Base-by-base conservation (phyloP, 1,284 basidiomycete genomes). In the Cerioporus squamosus region DNA sequence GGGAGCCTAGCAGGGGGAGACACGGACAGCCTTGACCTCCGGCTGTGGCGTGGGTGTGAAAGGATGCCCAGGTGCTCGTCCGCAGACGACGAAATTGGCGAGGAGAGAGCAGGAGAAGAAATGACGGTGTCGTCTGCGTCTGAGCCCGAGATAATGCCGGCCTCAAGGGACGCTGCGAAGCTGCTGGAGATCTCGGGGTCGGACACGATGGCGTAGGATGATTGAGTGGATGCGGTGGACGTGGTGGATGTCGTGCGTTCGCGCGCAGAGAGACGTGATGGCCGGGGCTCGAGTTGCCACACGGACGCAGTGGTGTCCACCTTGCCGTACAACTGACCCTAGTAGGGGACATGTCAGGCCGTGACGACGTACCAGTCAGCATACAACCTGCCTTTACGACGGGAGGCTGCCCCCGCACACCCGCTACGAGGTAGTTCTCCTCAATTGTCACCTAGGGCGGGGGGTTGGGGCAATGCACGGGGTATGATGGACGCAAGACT, bases 161-260 rank as follows among this genome's bases (percentile, higher is more conserved):
- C 88, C 65, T 90, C 90, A 5, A 91, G 77, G 20, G 90, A 92
- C 7, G 87, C 89, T 2, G 88, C 87, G 63, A 92, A 91, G 70
- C 86, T 89, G 72, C 88, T 91, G 6, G 89, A 89, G 51, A 91
- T 87, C 62, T 92, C 90, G 2, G 84, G 84, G 62, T 92, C 90
- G 12, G 90, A 91, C 3, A 93, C 78, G 54, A 90, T 79, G 2
- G 90, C 90, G 64, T 86, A 92, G 0, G 90, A 92, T 9, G 90
- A 92, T 40, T 84, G 88, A 0, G 87, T 88, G 7, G 90, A 92
- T 0, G 84, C 74, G 5, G 88, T 88, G 2, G 90, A 91, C 5
- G 85, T 78, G 3, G 87, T 86, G 18, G 90, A 92, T 2, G 83
- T 84, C 0, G 90, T 91, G 22, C 90, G 85, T 60, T 87, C 87